phyloP scores from a whole-genome alignment of 1,139 yeast species.

The Pichia sp. region DNA sequence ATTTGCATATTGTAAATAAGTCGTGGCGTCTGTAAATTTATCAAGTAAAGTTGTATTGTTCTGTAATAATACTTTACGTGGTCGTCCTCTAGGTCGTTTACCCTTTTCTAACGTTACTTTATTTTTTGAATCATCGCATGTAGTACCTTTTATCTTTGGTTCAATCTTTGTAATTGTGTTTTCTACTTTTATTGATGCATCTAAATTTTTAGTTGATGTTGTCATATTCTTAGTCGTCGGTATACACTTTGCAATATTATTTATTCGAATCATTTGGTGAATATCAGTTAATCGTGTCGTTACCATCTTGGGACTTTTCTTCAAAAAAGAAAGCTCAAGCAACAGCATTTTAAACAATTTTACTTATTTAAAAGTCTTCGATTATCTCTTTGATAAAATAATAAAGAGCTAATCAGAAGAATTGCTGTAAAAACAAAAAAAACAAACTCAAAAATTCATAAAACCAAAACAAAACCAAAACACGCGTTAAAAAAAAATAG shows the following conservation, averaged over 20 bases:
- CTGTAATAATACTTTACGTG: neutral
- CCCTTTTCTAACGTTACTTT: neutral
- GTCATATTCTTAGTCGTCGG: slow-evolving; percentile 1
- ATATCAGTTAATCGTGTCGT: neutral
- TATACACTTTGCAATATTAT: slow-evolving; percentile 2
- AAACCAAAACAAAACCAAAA: neutral
- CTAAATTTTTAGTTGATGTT: neutral
- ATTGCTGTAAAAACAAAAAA: neutral
- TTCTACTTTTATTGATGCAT: neutral
- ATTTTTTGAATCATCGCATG: neutral
- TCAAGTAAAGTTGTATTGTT: neutral
- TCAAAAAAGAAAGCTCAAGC: slow-evolving; percentile 5
- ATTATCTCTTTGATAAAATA: neutral
- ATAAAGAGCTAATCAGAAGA: neutral
- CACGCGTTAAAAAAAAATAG: neutral
- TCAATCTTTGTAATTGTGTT: neutral
- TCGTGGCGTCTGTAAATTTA: slow-evolving; percentile 5
- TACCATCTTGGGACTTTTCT: neutral
- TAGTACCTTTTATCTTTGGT: neutral
- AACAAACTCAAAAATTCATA: neutral
- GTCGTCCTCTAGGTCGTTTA: slow-evolving; percentile 14
- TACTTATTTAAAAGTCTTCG: too few relatives aligned
- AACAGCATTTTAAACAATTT: neutral
- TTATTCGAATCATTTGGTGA: slow-evolving; percentile 3
- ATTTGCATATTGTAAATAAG: slow-evolving; percentile 31